These are phyloP conservation scores for Debaryomycetaceae sp. DNA, from an alignment of 1,139 yeast genomes.

Conservation along the genomic window DNA sequence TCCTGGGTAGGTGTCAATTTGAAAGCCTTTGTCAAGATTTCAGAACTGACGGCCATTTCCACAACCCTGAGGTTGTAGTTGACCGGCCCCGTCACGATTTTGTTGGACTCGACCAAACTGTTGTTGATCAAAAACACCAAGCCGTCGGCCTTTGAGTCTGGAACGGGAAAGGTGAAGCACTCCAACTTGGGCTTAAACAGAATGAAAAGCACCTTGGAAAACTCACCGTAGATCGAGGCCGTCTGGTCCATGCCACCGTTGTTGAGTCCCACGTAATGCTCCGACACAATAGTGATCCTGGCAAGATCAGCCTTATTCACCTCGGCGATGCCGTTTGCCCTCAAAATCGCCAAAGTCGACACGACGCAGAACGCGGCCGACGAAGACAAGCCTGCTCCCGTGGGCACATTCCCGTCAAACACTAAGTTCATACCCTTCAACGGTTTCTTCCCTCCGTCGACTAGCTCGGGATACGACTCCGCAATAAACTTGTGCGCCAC, in stretches of 20 bases:
- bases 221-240: constrained; percentile 68
- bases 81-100: constrained; percentile 66
- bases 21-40: constrained; percentile 48
- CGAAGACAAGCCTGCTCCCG: constrained; percentile 70
- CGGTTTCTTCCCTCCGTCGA: constrained; percentile 13
- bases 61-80: constrained; percentile 70
- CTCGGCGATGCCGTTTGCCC: constrained; percentile 46
- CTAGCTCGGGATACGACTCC: constrained; percentile 24
- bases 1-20: constrained; percentile 45
- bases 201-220: constrained; percentile 56
- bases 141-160: constrained; percentile 38
- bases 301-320: constrained; percentile 55
- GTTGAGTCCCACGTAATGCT: constrained; percentile 71
- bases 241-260: constrained; percentile 81
- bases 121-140: constrained; percentile 62
- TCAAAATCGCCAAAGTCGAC: constrained; percentile 56
- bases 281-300: constrained; percentile 62
- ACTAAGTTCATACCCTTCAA: constrained; percentile 50
- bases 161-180: constrained; percentile 58
- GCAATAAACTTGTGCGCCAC: constrained; percentile 55
- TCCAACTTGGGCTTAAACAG: constrained; percentile 58
- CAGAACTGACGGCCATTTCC: constrained; percentile 64
- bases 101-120: constrained; percentile 60
- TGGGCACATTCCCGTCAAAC: constrained; percentile 66
- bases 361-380: constrained; percentile 74